Evolutionary conservation across 169 alveolate genomes (phyloP), one percentile per base, ranked within the genome.

Genomic region (Plasmodium inui): DNA sequence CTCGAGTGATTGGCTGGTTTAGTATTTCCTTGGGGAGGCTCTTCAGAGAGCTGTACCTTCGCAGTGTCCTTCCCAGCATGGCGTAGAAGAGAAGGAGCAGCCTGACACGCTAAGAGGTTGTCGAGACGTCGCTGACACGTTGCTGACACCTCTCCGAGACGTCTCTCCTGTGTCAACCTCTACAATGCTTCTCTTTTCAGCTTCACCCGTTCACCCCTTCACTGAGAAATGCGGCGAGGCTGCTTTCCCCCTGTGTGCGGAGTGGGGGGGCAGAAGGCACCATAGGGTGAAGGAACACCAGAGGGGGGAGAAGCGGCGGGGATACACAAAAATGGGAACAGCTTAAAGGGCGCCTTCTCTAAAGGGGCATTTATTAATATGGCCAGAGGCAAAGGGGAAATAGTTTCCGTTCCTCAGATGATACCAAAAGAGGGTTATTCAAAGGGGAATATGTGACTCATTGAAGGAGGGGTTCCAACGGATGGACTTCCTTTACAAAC

Each of bases 1-100:
- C 61, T 26, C 41, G 32, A 7, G 90, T 89, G 50, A 61, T 39
- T 2, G 94, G 89, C 2, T 89, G 94, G 72, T 89, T 89, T n/a
- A 39, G 19, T 9, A 89, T 70, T 79, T 89, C 94, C n/a, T 78
- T 26, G 9, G 82, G 46, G 28, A 89, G 50, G 41, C 70, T 79
- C 9, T 4, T 74, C 32, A 74, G 72, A 6, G 80, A 76, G 72
- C 80, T 78, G 57, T 84, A 57, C 8, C 50, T 84, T 34, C 14
- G 12, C 7, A 84, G 12, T 12, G 73, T 72, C 46, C 46, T 46
- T n/a, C 80, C 57, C 26, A 72, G 37, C 92, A 84, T 84, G 14
- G 7, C 10, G 10, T 6, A 1, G 53, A 7, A 3, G 53, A 8
- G 9, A 9, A 2, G 39, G 39, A 34, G 39, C 39, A 34, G 39